phyloP scores from a whole-genome alignment of 2,329 filamentous ascomycete genomes.

The Ceratocystis cubensis region DNA sequence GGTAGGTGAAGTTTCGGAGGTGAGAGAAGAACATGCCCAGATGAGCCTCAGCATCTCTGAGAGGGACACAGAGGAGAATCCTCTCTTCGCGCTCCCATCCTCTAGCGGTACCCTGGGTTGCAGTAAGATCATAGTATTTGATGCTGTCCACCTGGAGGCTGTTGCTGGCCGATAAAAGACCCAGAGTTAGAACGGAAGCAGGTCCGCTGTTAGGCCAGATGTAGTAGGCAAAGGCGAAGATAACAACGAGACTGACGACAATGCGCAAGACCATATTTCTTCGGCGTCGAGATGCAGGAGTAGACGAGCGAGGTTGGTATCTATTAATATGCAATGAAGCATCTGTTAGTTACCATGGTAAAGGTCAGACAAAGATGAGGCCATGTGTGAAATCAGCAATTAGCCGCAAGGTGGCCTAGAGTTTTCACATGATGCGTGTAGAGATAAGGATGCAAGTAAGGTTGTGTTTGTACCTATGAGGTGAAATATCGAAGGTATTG shows the following conservation, averaged over 20 bases:
- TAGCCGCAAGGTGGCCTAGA: not conserved
- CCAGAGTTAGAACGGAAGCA: slow-evolving; percentile 54
- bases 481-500: slow-evolving; percentile 74
- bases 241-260: slow-evolving; percentile 43
- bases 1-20: slow-evolving; percentile 89
- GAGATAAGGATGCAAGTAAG: not conserved
- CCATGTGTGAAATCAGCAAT: slow-evolving; percentile 11
- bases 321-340: slow-evolving; percentile 33
- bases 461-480: slow-evolving; percentile 56
- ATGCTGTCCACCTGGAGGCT: slow-evolving; percentile 83
- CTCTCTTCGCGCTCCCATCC: slow-evolving; percentile 96
- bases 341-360: slow-evolving; percentile 7
- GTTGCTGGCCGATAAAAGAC: slow-evolving; percentile 52
- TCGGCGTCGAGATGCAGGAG: slow-evolving; percentile 57
- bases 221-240: slow-evolving; percentile 59
- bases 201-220: slow-evolving; percentile 50
- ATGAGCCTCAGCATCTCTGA: slow-evolving; percentile 85
- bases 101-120: slow-evolving; percentile 78
- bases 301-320: slow-evolving; percentile 73
- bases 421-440: not conserved
- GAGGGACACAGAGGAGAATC: slow-evolving; percentile 84
- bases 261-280: slow-evolving; percentile 60
- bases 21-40: slow-evolving; percentile 98
- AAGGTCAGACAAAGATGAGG: not conserved
- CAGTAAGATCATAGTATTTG: slow-evolving; percentile 88